Base-by-base conservation (phyloP, 1,284 basidiomycete species). In the Blastosporella zonata region DNA sequence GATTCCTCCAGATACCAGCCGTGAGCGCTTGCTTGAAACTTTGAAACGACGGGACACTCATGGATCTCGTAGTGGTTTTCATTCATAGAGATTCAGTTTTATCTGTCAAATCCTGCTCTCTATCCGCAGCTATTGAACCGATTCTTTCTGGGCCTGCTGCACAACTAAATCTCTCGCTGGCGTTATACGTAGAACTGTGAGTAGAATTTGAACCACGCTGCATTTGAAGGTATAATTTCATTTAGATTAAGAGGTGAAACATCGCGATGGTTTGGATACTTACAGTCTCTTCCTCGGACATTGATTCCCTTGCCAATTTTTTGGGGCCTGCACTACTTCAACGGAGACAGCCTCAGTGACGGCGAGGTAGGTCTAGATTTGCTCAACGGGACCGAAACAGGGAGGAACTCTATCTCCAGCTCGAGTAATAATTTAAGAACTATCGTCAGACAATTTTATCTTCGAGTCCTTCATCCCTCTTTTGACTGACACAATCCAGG, bases 251-350 rank as follows among this genome's bases (percentile, higher is more conserved):
- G 77, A 70, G 62, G 65, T 67, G 27, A 66, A 60, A 43, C 51
- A 23, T 90, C 88, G 4, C 68, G 68, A 43, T 91, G 86, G 85
- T 71, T 65, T 56, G 79, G 76, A 34, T 91, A 90, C 65, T 58
- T 91, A 10, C 76, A 82, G 56, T 82, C 83, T 10, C 70, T 91
- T 6, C 82, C 86, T 6, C 53, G 50, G 43, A 62, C 67, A 34
- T 60, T 64, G 3, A 75, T 83, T 17, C 77, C 80, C 43, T 72
- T 89, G 35, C 84, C 84, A 33, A 56, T 83, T 21, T 78, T 90
- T 55, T 90, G 88, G 88, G 68, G 65, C 2, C 27, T 36, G 33
- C 39, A 54, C 44, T 58, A 59, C 27, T 57, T 59, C 22, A 59
- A 68, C 44, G 52, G 51, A 28, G 46, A 56, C 35, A 59, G 68